phyloP scores from a whole-genome alignment of 1,139 yeast species.

The Yamadazyma membranifaciens region DNA sequence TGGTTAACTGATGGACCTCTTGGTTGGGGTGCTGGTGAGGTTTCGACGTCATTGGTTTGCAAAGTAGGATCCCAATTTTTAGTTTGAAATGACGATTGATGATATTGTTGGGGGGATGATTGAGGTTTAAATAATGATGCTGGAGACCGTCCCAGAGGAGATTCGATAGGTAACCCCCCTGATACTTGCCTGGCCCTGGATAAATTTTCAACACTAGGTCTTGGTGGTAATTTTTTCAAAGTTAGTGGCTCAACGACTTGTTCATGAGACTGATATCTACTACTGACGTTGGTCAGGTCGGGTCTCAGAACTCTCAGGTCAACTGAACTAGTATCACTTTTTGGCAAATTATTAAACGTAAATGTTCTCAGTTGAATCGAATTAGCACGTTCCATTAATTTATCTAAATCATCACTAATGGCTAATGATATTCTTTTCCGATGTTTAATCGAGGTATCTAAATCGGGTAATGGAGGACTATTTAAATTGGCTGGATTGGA shows the following conservation, averaged over 20 bases:
- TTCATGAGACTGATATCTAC: background rate
- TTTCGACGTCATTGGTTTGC: background rate
- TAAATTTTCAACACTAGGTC: constrained; percentile 34
- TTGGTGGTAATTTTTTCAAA: constrained; percentile 28
- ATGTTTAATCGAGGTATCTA: constrained; percentile 7
- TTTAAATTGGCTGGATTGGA: constrained; percentile 1
- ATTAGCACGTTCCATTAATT: constrained; percentile 40
- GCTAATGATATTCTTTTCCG: constrained; percentile 20
- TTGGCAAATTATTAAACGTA: constrained; percentile 14
- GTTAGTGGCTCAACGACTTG: constrained; percentile 1
- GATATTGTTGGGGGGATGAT: background rate
- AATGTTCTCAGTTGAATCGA: constrained; percentile 19
- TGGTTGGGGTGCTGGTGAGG: background rate
- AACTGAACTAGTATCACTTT: constrained; percentile 10
- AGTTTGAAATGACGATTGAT: background rate
- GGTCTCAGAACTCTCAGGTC: constrained; percentile 10
- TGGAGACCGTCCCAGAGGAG: background rate
- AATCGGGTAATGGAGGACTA: constrained; percentile 3
- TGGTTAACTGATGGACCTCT: background rate
- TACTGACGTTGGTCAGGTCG: too few relatives aligned
- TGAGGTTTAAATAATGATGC: background rate
- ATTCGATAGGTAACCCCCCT: background rate
- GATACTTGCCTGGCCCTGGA: constrained; percentile 34
- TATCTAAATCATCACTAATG: constrained; percentile 40
- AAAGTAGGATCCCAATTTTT: background rate